Conservation (phyloP, 2,329 filamentous ascomycete species). For the Xylariales sp. region DNA sequence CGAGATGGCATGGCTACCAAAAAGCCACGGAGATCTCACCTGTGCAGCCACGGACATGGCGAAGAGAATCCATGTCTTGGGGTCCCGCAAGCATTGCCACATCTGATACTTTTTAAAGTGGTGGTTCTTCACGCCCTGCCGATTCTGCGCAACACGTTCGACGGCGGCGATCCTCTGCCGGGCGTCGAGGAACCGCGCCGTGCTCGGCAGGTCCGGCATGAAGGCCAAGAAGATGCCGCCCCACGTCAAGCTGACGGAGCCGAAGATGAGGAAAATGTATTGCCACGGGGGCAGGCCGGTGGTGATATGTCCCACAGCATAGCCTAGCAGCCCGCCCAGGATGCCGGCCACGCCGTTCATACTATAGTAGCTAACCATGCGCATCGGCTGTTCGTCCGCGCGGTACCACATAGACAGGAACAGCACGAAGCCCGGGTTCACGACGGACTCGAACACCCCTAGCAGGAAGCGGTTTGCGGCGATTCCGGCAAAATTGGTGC, state of each 20-base stretch:
- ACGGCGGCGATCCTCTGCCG: conserved; percentile 44
- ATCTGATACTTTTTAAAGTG: conserved; percentile 61
- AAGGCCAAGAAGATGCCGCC: conserved; percentile 42
- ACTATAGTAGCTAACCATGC: conserved; percentile 45
- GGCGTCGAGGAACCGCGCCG: conserved; percentile 44
- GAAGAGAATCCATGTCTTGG: conserved; percentile 69
- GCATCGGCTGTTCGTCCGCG: conserved; percentile 45
- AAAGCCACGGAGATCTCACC: conserved; percentile 11
- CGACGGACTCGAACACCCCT: conserved; percentile 46
- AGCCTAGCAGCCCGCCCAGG: conserved; percentile 47
- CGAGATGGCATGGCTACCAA: background rate
- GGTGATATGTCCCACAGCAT: conserved; percentile 48
- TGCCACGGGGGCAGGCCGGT: conserved; percentile 48
- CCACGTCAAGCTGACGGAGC: conserved; percentile 45
- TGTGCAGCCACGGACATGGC: conserved; percentile 65
- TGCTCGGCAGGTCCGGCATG: conserved; percentile 47
- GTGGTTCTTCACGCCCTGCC: conserved; percentile 48
- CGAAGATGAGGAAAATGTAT: conserved; percentile 49
- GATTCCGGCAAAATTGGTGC: conserved; percentile 46
- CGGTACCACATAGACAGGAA: conserved; percentile 46
- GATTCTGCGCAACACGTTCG: conserved; percentile 45
- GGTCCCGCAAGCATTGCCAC: conserved; percentile 59
- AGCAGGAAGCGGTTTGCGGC: conserved; percentile 47
- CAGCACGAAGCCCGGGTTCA: conserved; percentile 47
- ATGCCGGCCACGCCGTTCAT: conserved; percentile 48